Conservation (phyloP, 208 protist species). For the Leishmania tarentolae region DNA sequence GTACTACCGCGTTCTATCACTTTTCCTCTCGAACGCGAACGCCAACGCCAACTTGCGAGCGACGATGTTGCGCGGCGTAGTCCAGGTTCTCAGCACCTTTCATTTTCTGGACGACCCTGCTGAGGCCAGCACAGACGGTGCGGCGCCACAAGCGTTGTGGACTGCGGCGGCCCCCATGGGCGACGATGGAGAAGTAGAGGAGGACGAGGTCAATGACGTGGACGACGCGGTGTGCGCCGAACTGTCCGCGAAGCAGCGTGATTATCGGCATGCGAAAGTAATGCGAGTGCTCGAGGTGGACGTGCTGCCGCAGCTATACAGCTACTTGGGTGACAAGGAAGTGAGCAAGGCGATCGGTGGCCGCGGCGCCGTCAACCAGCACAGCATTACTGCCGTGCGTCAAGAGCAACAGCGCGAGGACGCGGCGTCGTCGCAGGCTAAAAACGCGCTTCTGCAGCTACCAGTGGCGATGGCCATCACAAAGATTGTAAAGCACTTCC, state of each 20-base stretch:
- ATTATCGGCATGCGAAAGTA: slow-evolving; percentile 63
- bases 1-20: slow-evolving; percentile 84
- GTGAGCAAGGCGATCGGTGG: slow-evolving; percentile 27
- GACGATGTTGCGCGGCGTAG: slow-evolving; percentile 86
- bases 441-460: slow-evolving; percentile 79
- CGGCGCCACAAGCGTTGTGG: no score
- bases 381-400: slow-evolving; percentile 70
- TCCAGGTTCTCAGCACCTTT: slow-evolving; percentile 88
- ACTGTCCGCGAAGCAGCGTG: slow-evolving; percentile 42
- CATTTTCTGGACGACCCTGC: slow-evolving; percentile 67
- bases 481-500: slow-evolving; percentile 86
- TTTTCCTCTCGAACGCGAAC: slow-evolving; percentile 79
- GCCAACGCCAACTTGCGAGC: slow-evolving; percentile 65
- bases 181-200: slow-evolving; percentile 30
- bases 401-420: slow-evolving; percentile 65
- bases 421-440: slow-evolving; percentile 48
- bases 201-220: slow-evolving; percentile 68
- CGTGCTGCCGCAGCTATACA: slow-evolving; percentile 86
- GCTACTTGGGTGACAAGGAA: slow-evolving; percentile 63
- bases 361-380: slow-evolving; percentile 47
- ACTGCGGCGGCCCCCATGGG: not conserved
- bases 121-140: not conserved
- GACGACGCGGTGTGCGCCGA: slow-evolving; percentile 34
- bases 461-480: slow-evolving; percentile 88
- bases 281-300: slow-evolving; percentile 78